Conservation (phyloP, 441 rosid species). For the Erodium trifolium region DNA sequence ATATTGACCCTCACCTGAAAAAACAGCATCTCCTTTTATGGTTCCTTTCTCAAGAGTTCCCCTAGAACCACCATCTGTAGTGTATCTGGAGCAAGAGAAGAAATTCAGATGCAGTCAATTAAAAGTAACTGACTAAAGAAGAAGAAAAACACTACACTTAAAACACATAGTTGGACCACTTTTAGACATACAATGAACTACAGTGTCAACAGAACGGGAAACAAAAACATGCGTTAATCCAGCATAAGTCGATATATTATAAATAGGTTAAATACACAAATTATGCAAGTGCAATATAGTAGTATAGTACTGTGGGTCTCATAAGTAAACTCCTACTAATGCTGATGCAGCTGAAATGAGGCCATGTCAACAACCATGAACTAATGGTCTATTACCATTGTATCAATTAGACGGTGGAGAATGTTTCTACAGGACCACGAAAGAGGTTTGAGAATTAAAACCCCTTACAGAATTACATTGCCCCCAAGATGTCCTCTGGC, state of each 20-base stretch:
- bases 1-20: slow-evolving; percentile 47
- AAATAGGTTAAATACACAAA: not conserved
- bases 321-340: not conserved
- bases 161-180: slow-evolving; percentile 4
- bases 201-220: not conserved
- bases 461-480: slow-evolving; percentile 60
- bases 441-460: slow-evolving; percentile 15
- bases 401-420: not conserved
- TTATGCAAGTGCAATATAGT: not conserved
- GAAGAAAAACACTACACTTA: not conserved
- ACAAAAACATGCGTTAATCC: not conserved
- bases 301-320: not conserved
- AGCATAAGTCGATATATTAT: not conserved
- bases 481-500: slow-evolving; percentile 61
- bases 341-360: slow-evolving; percentile 2
- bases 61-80: slow-evolving; percentile 83
- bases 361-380: not conserved
- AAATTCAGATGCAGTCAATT: slow-evolving; percentile 16
- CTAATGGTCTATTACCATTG: no score
- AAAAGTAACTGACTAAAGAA: slow-evolving; percentile 11
- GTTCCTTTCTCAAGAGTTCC: slow-evolving; percentile 78
- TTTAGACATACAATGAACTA: not conserved
- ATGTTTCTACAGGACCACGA: not conserved
- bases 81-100: slow-evolving; percentile 43
- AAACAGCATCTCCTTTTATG: slow-evolving; percentile 49